Evolutionary conservation across 805 yeast species (phyloP), one percentile per base, ranked within the genome.

Genomic region (Barnettozyma wickerhamii): DNA sequence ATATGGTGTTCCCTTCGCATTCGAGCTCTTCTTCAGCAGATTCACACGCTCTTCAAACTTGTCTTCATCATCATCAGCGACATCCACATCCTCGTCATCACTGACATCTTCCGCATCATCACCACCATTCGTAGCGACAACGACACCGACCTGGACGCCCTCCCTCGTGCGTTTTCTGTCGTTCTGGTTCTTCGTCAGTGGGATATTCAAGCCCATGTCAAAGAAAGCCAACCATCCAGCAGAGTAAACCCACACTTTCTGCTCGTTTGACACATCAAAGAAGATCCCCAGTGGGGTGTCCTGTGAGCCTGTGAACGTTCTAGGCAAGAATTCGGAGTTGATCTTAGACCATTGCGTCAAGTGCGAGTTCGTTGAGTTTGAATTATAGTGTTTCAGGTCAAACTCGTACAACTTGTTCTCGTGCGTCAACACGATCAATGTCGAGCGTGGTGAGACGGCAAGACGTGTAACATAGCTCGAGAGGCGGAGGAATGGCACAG

Each of bases 221-320:
- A 91, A 72, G 58, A 75, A 84, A 4, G 83, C 75, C 13, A 90
- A 50, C 95, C 96, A 91, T 38, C 75, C 75, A 17, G 84, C 71
- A 2, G 96, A 95, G 76, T 86, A 89, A n/a, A 88, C 63, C 96
- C 96, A 91, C 13, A 84, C 65, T 41, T 76, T 69, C 26, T 64
- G 53, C 2, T 63, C 49, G 26, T 64, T 61, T 4, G 59, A 55
- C 9, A 59, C 60, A 38, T 77, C 79, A 13, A 59, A 55, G 55
- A 84, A 86, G 10, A 85, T 60, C 13, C 95, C 96, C 44, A 76
- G 71, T 41, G 95, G 81, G 51, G 82, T 79, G 42, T 84, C 91
- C 14, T 73, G 74, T 39, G 75, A 65, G 3, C 67, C 59, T 14
- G 71, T 56, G 46, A 84, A 79, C 46, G 78, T 77, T 28, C 67